phyloP scores from a whole-genome alignment of 1,139 yeast genomes.

The Hemisphaericaspora subhashii region DNA sequence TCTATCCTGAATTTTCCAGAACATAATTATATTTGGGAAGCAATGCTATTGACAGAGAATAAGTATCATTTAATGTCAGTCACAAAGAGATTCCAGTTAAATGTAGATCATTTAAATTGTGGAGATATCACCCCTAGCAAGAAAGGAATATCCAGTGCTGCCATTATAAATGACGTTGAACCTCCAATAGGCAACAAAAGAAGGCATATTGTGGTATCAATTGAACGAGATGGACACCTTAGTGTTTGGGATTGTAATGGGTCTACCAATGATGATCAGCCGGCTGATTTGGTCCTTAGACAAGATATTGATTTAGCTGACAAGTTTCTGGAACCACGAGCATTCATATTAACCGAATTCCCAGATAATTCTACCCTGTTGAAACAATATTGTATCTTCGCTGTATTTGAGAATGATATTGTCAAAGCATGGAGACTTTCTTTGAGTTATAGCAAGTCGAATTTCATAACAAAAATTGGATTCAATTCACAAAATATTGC shows the following conservation, averaged over 20 bases:
- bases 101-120: conserved; percentile 16
- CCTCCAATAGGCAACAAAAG: conserved; percentile 19
- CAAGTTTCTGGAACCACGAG: conserved; percentile 22
- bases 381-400: conserved; percentile 24
- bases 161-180: conserved; percentile 33
- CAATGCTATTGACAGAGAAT: conserved; percentile 31
- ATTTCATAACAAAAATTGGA: conserved; percentile 19
- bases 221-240: conserved; percentile 54
- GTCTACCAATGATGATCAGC: conserved; percentile 26
- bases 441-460: conserved; percentile 16
- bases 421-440: conserved; percentile 32
- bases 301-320: conserved; percentile 13
- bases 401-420: conserved; percentile 26
- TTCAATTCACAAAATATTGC: conserved; percentile 24
- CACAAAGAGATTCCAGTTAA: conserved; percentile 37
- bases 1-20: conserved; percentile 45
- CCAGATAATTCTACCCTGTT: conserved; percentile 8
- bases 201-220: conserved; percentile 45
- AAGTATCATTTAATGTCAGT: conserved; percentile 24
- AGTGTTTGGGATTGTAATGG: conserved; percentile 67
- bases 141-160: conserved; percentile 30
- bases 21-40: conserved; percentile 69
- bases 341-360: conserved; percentile 26
- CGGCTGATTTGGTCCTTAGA: conserved; percentile 26
- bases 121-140: not conserved